Base-by-base conservation (phyloP, 2,329 filamentous ascomycete species). In the Torrubiella hemipterigena region DNA sequence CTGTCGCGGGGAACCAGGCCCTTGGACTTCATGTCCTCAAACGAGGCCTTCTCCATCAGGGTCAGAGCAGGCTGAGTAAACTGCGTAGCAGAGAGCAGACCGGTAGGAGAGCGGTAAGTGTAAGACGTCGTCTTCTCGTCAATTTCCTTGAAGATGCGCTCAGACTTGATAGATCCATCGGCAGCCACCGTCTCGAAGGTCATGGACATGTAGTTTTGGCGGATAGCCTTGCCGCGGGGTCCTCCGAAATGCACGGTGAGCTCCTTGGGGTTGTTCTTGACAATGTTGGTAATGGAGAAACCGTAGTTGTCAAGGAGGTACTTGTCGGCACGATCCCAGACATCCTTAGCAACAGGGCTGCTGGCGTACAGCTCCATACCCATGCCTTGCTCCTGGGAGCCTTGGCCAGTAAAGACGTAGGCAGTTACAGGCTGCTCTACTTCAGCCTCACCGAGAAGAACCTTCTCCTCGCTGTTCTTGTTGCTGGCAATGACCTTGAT, bases 151-250 rank as follows among this genome's bases (percentile, higher is more conserved):
- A 98, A 98, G 53, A 98, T 98, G 63, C 89, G 93, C 69, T 98
- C 91, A 1, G 91, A 95, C 61, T 95, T 96, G 65, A 94, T 86
- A 21, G 75, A 75, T 17, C 91, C 91, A 55, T 98, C 91, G 3
- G 83, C 65, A 36, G 81, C 81, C 32, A 98, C 86, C n/a, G 89
- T 93, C 66, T 98, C 91, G 59, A 96, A 98, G 29, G 89, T 96
- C 91, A 98, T 98, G 37, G 89, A 79, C 81, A 96, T 96, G 68
- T 98, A 98, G 62, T 98, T 98, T 52, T 94, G 81, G 40, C 91
- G 85, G 46, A 98, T 98, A 31, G 85, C 86, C 65, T 96, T 98
- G 52, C 91, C 91, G 36, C 85, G 82, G 39, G 91, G 86, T 29
- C 91, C 91, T 63, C 93, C 91, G 51, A 98, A 98, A 67, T 98